Conservation (phyloP, 2,329 filamentous ascomycete species). For the Hirsutella rhossiliensis region DNA sequence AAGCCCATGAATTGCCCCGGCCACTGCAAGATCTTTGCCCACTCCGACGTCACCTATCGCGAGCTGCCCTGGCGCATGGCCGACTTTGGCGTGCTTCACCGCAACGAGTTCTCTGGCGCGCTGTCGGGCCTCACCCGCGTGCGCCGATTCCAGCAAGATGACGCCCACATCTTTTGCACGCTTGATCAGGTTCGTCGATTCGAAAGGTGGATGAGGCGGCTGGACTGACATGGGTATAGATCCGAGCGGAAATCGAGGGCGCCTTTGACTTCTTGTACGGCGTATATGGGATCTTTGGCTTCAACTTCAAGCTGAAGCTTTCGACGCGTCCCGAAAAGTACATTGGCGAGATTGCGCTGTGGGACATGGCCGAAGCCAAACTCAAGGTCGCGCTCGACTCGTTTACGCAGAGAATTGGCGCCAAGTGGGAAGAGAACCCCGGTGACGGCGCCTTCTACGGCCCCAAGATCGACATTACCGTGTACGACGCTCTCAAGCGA, state of each 20-base stretch:
- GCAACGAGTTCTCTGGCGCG: slow-evolving; percentile 90
- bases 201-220: neutral
- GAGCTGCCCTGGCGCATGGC: slow-evolving; percentile 87
- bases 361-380: slow-evolving; percentile 77
- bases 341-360: slow-evolving; percentile 75
- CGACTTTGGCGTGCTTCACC: slow-evolving; percentile 89
- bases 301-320: slow-evolving; percentile 83
- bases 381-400: slow-evolving; percentile 68
- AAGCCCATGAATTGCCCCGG: slow-evolving; percentile 99
- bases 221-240: slow-evolving; percentile 11
- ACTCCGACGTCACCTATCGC: slow-evolving; percentile 69
- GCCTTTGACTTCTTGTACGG: slow-evolving; percentile 78
- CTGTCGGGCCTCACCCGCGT: slow-evolving; percentile 85
- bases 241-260: slow-evolving; percentile 47
- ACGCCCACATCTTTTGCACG: slow-evolving; percentile 86
- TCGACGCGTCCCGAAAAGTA: slow-evolving; percentile 84
- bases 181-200: slow-evolving; percentile 19
- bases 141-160: slow-evolving; percentile 89
- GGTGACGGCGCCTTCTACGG: slow-evolving; percentile 98
- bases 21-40: slow-evolving; percentile 78
- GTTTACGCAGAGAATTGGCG: slow-evolving; percentile 50
- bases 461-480: slow-evolving; percentile 95
- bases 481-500: slow-evolving; percentile 74
- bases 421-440: slow-evolving; percentile 80
- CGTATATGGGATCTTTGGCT: slow-evolving; percentile 52